Percentiles rank a stretch among this genome's conserved stretches.
phyloP scores from a whole-genome alignment of 2,329 filamentous ascomycete species.

The Rachicladosporium sp. region DNA sequence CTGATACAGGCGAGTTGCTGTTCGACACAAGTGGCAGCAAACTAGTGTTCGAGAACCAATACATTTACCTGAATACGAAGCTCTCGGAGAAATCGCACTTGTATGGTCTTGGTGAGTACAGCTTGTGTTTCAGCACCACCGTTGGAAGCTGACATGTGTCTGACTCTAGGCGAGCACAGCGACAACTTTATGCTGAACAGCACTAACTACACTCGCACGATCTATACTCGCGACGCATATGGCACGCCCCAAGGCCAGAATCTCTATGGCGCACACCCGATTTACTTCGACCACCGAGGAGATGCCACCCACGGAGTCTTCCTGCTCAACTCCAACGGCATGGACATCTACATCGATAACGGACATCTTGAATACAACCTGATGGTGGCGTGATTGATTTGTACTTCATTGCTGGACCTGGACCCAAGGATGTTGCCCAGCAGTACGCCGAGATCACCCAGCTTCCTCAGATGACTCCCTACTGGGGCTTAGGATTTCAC shows the following conservation, averaged over 20 bases:
- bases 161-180: slow-evolving; percentile 48
- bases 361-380: slow-evolving; percentile 68
- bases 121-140: slow-evolving; percentile 34
- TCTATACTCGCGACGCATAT: slow-evolving; percentile 56
- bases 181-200: slow-evolving; percentile 48
- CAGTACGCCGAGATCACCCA: slow-evolving; percentile 35
- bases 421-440: slow-evolving; percentile 30
- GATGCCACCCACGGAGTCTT: slow-evolving; percentile 50
- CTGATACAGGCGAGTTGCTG: slow-evolving; percentile 42
- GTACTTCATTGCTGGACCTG: slow-evolving; percentile 35
- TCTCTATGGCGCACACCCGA: slow-evolving; percentile 56
- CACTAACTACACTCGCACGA: slow-evolving; percentile 53
- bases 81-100: slow-evolving; percentile 55
- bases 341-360: slow-evolving; percentile 61
- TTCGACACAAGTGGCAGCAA: slow-evolving; percentile 55
- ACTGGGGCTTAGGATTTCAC: slow-evolving; percentile 37
- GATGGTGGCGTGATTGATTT: slow-evolving; percentile 60
- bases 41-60: slow-evolving; percentile 64
- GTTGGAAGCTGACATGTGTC: too few species aligned
- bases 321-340: slow-evolving; percentile 56
- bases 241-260: slow-evolving; percentile 45
- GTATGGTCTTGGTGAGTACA: slow-evolving; percentile 54
- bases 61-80: slow-evolving; percentile 55
- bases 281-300: slow-evolving; percentile 58
- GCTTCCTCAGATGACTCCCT: slow-evolving; percentile 33